These are phyloP conservation scores for Jasminum sambac DNA, from an alignment of 257 asterid species.

Conservation along the genomic window DNA sequence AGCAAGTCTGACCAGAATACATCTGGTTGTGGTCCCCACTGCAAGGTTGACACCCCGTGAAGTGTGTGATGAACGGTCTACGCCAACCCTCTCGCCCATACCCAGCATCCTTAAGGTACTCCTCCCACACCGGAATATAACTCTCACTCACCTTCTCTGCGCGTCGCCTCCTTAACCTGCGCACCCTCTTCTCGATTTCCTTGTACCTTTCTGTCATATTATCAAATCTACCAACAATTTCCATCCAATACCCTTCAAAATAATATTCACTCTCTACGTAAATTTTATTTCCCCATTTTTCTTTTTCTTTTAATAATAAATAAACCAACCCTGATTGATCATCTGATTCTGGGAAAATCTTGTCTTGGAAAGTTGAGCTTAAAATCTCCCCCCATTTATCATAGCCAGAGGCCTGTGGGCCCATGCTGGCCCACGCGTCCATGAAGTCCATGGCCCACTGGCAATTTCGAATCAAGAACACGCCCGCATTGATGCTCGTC, in stretches of 20 bases:
- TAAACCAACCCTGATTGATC: slow-evolving; percentile 84
- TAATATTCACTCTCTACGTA: slow-evolving; percentile 70
- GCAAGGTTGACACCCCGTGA: slow-evolving; percentile 98
- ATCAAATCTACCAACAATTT: slow-evolving; percentile 57
- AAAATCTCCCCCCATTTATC: slow-evolving; percentile 71
- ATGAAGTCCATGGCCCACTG: slow-evolving; percentile 93
- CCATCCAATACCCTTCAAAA: slow-evolving; percentile 94
- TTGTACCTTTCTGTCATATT: slow-evolving; percentile 53
- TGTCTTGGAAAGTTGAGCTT: slow-evolving; percentile 57
- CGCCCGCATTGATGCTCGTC: slow-evolving; percentile 99
- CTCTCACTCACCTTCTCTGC: slow-evolving; percentile 75
- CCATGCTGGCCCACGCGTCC: slow-evolving; percentile 86
- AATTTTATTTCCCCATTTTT: slow-evolving; percentile 67
- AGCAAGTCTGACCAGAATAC: slow-evolving; percentile 78
- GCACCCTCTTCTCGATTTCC: slow-evolving; percentile 47
- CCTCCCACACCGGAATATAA: slow-evolving; percentile 62
- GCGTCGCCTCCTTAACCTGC: slow-evolving; percentile 60
- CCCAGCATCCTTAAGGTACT: slow-evolving; percentile 71
- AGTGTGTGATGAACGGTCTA: slow-evolving; percentile 90
- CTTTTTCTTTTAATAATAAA: slow-evolving; percentile 56
- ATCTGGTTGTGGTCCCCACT: slow-evolving; percentile 84
- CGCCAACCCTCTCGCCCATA: slow-evolving; percentile 73
- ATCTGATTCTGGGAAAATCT: slow-evolving; percentile 72
- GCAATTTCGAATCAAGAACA: slow-evolving; percentile 72
- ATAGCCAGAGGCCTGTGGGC: slow-evolving; percentile 78